Percentiles rank a stretch among this genome's conserved stretches.
phyloP scores from a whole-genome alignment of 371 early-diverging fungal genomes.

The Mucor velutinosus region DNA sequence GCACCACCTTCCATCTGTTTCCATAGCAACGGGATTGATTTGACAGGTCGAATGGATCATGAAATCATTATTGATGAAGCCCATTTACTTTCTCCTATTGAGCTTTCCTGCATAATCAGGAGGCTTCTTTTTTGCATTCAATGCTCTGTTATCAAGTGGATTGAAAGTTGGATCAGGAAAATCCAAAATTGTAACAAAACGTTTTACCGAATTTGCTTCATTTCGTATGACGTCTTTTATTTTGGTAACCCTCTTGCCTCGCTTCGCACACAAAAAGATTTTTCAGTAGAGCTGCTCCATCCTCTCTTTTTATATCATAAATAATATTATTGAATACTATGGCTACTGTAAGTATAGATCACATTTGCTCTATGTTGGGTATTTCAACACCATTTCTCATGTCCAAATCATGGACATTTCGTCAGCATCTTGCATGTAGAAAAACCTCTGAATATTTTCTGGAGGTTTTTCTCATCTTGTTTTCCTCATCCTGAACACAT shows the following conservation, averaged over 20 bases:
- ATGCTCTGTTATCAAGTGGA: neutral
- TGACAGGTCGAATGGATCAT: neutral
- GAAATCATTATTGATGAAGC: neutral
- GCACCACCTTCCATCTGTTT: neutral
- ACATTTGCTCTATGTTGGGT: neutral
- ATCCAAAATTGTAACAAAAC: neutral
- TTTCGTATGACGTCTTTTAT: constrained; percentile 7
- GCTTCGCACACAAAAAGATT: neutral
- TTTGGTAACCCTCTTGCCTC: neutral
- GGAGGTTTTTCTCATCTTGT: neutral
- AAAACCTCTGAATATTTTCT: neutral
- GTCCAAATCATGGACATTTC: neutral
- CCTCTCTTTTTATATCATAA: neutral
- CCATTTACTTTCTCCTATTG: neutral
- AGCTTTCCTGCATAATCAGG: neutral
- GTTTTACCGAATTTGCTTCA: constrained; percentile 3
- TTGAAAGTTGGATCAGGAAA: neutral
- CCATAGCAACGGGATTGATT: neutral
- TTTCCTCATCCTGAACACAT: neutral
- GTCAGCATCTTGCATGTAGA: neutral
- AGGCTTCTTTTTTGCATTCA: neutral
- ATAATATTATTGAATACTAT: neutral
- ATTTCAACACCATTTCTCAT: neutral
- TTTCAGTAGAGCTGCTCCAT: neutral
- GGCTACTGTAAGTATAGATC: constrained; percentile 20